Evolutionary conservation across 2,329 filamentous ascomycete species (phyloP).

Genomic region (Aspergillus versicolor): DNA sequence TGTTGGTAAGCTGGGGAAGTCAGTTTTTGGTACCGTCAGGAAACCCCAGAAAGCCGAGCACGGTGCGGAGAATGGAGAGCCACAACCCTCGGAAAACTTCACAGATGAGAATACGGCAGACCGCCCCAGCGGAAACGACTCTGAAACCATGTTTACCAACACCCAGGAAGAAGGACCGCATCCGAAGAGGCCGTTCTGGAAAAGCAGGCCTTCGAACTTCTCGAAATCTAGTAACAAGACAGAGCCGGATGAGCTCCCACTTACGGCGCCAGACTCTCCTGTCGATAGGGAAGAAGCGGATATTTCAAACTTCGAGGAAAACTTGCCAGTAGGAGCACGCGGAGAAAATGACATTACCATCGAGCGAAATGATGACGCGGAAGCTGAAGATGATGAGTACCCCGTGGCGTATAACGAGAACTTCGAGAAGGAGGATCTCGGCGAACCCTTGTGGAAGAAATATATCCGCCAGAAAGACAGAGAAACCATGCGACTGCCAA

Average conservation of each 20-base stretch:
- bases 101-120: slow-evolving; percentile 18
- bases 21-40: slow-evolving; percentile 44
- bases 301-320: slow-evolving; percentile 2
- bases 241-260: slow-evolving; percentile 36
- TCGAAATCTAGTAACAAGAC: slow-evolving; percentile 24
- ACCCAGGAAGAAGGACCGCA: slow-evolving; percentile 2
- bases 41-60: slow-evolving; percentile 42
- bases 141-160: background rate
- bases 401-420: slow-evolving; percentile 62
- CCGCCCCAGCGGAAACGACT: slow-evolving; percentile 4
- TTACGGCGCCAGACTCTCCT: slow-evolving; percentile 35
- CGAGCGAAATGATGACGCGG: slow-evolving; percentile 24
- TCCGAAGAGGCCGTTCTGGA: slow-evolving; percentile 35
- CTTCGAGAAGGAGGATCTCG: slow-evolving; percentile 61
- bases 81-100: slow-evolving; percentile 37
- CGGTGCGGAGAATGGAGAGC: slow-evolving; percentile 31
- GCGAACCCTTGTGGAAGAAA: slow-evolving; percentile 72
- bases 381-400: slow-evolving; percentile 51
- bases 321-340: slow-evolving; percentile 10
- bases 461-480: slow-evolving; percentile 80
- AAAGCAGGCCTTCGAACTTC: slow-evolving; percentile 30
- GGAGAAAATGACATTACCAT: slow-evolving; percentile 9
- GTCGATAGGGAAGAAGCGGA: slow-evolving; percentile 8
- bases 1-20: slow-evolving; percentile 46
- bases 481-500: slow-evolving; percentile 76